Evolutionary conservation across 208 protist genomes (phyloP), one percentile per base, ranked within the genome.

Genomic region (Trichomonas gallinae): DNA sequence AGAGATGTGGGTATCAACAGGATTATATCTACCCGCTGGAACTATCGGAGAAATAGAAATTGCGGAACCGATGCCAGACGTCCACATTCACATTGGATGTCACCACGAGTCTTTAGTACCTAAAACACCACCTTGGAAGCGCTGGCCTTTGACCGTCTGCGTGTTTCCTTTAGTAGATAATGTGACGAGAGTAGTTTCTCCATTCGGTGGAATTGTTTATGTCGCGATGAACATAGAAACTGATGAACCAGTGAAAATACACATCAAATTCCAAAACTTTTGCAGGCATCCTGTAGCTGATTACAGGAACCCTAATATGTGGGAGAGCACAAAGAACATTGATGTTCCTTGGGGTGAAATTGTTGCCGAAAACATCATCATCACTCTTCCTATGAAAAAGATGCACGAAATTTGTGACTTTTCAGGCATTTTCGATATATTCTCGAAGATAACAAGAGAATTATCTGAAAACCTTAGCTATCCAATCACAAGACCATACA

Each of bases 141-240:
- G 87, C 2, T 93, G 40, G 40, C 87, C 87, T 34, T 4, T 51
- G 4, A 42, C 44, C 2, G n/a, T 93, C 10, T 42, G 15, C 4
- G 23, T 40, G 3, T 58, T 34, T 36, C 44, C 44, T 9, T 6
- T 93, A 6, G 26, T 10, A 21, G 17, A 48, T 6, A 51, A 51
- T 6, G 40, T 34, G 0, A 51, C 34, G 26, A 42, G 46, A 93
- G 21, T 93, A 38, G 17, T 40, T 48, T 93, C 87, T 13, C 44
- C 87, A 38, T 93, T 93, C 44, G 87, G 87, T 8, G 87, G 87
- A 34, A 93, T 93, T 11, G 44, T 93, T 51, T 93, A 93, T 51
- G 36, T 93, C 17, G 87, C 36, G 0, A 51, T 44, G 8, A 40
- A 93, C 8, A 48, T 51, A 0, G 8, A 48, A 31, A 42, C 40